A percentile compares a stretch with the other conserved stretches of the same genome.
These are phyloP conservation scores for Chrysopogon serrulatus DNA, from an alignment of 176 grass and related monocot genomes.

Conservation along the genomic window DNA sequence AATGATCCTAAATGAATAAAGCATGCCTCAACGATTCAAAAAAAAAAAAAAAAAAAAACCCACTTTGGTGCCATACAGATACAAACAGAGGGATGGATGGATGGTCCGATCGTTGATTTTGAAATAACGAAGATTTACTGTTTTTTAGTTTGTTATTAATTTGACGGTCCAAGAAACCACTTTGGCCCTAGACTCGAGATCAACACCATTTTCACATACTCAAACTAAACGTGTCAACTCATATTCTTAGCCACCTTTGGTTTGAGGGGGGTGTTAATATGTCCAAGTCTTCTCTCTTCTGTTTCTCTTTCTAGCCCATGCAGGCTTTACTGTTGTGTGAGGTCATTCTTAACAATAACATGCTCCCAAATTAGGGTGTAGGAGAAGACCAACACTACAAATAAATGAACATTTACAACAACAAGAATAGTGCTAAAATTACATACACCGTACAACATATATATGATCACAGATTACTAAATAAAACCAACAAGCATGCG, in stretches of 20 bases:
- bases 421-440: not conserved
- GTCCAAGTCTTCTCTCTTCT: not conserved
- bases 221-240: not conserved
- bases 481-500: not conserved
- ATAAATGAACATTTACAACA: conserved; percentile 16
- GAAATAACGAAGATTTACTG: no score
- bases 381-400: conserved; percentile 1
- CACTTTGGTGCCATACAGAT: no score
- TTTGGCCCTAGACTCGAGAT: no score
- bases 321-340: no score
- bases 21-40: no score
- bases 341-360: not conserved
- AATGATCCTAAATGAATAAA: no score
- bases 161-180: no score
- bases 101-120: no score
- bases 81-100: no score
- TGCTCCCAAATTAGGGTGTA: not conserved
- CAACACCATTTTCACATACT: no score
- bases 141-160: no score
- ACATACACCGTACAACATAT: conserved; percentile 19
- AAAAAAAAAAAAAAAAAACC: no score
- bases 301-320: not conserved
- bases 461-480: not conserved
- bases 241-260: not conserved
- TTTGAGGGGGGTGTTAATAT: not conserved